These are phyloP conservation scores for Yamadazyma friedrichii DNA, from an alignment of 1,139 yeast species.

Conservation along the genomic window DNA sequence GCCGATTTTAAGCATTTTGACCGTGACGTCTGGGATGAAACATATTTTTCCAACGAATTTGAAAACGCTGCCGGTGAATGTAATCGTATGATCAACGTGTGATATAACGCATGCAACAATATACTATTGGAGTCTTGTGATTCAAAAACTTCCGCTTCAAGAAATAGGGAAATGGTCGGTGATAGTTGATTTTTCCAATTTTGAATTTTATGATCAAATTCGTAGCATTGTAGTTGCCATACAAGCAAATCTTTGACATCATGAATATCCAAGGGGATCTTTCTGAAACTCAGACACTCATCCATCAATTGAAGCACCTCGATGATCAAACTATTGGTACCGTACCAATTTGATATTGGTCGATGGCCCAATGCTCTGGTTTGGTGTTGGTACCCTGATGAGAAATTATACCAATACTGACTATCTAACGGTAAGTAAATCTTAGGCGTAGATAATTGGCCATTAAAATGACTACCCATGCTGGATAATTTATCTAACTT, in stretches of 20 bases:
- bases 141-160: constrained; percentile 6
- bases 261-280: constrained; percentile 15
- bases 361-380: constrained; percentile 7
- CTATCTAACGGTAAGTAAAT: background rate
- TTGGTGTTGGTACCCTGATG: constrained; percentile 10
- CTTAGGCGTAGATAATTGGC: constrained; percentile 11
- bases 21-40: constrained; percentile 15
- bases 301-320: constrained; percentile 18
- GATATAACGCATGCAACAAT: constrained; percentile 14
- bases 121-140: background rate
- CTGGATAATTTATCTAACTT: constrained; percentile 20
- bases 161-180: constrained; percentile 8
- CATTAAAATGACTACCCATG: constrained; percentile 14
- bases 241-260: constrained; percentile 15
- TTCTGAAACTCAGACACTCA: constrained; percentile 13
- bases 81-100: constrained; percentile 16
- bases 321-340: constrained; percentile 13
- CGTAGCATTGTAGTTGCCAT: constrained; percentile 18
- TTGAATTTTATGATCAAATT: constrained; percentile 14
- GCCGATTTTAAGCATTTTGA: constrained; percentile 14
- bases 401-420: constrained; percentile 3
- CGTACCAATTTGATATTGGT: constrained; percentile 9
- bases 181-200: constrained; percentile 14
- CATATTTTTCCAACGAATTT: constrained; percentile 13
- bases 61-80: constrained; percentile 19